These are phyloP conservation scores for Clitopilus hobsonii DNA, from an alignment of 768 basidiomycete species.

Conservation along the genomic window DNA sequence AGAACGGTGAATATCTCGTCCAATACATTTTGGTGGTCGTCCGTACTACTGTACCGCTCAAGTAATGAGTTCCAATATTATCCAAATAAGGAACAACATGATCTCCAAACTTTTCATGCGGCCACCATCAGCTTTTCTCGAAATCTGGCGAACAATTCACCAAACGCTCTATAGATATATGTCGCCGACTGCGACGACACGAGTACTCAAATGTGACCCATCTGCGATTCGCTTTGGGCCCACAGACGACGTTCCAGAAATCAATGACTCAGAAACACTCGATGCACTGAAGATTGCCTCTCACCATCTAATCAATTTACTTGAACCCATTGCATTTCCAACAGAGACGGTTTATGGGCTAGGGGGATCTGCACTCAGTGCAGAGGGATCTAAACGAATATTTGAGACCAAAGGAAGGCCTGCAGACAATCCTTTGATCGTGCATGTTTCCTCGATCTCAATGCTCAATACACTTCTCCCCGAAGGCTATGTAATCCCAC, in stretches of 20 bases:
- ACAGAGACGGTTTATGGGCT: constrained; percentile 99
- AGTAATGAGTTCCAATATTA: constrained; percentile 1
- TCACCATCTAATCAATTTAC: constrained; percentile 41
- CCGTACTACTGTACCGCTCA: neutral
- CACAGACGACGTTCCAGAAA: constrained; percentile 37
- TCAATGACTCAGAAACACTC: constrained; percentile 47
- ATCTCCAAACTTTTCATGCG: neutral
- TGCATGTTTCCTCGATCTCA: constrained; percentile 80
- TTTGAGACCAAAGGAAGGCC: constrained; percentile 91
- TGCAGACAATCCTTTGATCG: constrained; percentile 94
- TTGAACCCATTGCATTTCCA: constrained; percentile 78
- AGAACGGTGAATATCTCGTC: neutral
- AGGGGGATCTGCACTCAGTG: constrained; percentile 76
- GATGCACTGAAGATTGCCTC: constrained; percentile 53
- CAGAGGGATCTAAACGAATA: constrained; percentile 63
- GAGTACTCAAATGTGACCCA: constrained; percentile 60
- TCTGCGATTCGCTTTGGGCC: constrained; percentile 51
- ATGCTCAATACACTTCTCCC: constrained; percentile 85
- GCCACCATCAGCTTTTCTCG: constrained; percentile 8
- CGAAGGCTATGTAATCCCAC: constrained; percentile 51
- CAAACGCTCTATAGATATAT: constrained; percentile 21
- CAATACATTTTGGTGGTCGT: neutral
- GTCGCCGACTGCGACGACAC: constrained; percentile 15
- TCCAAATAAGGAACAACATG: constrained; percentile 1
- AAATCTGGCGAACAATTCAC: constrained; percentile 23